Evolutionary conservation across 257 asterid genomes (phyloP).

Genomic region (Capsicum pubescens): DNA sequence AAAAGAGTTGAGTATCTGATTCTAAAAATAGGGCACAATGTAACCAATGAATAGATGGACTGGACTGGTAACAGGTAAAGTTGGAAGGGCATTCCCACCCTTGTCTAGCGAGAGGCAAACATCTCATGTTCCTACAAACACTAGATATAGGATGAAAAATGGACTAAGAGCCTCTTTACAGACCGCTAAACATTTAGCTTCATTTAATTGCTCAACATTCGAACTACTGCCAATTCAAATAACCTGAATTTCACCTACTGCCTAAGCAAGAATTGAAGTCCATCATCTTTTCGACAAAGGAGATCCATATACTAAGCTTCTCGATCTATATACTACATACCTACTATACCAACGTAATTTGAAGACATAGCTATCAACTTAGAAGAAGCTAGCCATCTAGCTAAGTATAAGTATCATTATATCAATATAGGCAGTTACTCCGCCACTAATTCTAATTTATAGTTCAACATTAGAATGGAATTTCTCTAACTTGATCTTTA

Average conservation of each 20-base stretch:
- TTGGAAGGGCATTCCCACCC: neutral
- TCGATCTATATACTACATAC: neutral
- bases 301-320: neutral
- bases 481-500: no score
- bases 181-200: neutral
- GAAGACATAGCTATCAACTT: neutral
- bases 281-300: neutral
- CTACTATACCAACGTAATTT: neutral
- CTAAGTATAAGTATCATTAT: neutral
- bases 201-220: neutral
- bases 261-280: neutral
- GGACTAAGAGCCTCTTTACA: slow-evolving; percentile 10
- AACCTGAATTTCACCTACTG: neutral
- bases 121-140: neutral
- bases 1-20: neutral
- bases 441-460: no score
- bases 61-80: neutral
- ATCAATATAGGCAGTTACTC: no score
- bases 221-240: neutral
- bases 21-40: neutral
- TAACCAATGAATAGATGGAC: neutral
- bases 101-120: neutral
- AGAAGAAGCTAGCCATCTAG: neutral
- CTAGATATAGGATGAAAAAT: neutral
- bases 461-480: no score